Evolutionary conservation across 2,329 filamentous ascomycete species (phyloP).

Genomic region (Penicillium concentricum): DNA sequence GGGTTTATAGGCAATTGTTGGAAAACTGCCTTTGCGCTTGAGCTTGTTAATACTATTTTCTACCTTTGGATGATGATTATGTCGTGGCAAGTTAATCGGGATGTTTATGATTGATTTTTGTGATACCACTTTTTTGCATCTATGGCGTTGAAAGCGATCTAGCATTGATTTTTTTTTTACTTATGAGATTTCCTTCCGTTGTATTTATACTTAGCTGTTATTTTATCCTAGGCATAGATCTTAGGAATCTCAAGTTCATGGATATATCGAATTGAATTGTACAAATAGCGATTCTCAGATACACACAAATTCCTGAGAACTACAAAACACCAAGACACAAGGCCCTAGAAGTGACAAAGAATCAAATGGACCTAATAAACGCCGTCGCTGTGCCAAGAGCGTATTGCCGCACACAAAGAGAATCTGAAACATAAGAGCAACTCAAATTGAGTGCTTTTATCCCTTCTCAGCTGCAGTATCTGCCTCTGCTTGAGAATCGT

Average conservation of each 20-base stretch:
- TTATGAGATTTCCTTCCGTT: neutral
- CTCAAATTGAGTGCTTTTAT: conserved; percentile 16
- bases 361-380: conserved; percentile 17
- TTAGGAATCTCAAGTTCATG: neutral
- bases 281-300: neutral
- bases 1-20: conserved; percentile 54
- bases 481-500: conserved; percentile 38
- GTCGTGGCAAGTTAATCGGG: conserved; percentile 53
- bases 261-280: neutral
- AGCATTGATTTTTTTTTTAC: neutral
- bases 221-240: neutral
- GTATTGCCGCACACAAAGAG: conserved; percentile 23
- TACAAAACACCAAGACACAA: neutral
- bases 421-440: neutral
- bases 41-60: conserved; percentile 63
- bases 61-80: conserved; percentile 67
- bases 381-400: conserved; percentile 34
- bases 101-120: conserved; percentile 27
- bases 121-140: conserved; percentile 8
- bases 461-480: conserved; percentile 35
- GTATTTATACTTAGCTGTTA: neutral
- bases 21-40: conserved; percentile 63
- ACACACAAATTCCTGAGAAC: conserved; percentile 1
- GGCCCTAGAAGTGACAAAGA: neutral
- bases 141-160: conserved; percentile 6